Percentiles rank a stretch among this genome's conserved stretches.
phyloP scores from a whole-genome alignment of 805 yeast species.

The Lachancea sp. region DNA sequence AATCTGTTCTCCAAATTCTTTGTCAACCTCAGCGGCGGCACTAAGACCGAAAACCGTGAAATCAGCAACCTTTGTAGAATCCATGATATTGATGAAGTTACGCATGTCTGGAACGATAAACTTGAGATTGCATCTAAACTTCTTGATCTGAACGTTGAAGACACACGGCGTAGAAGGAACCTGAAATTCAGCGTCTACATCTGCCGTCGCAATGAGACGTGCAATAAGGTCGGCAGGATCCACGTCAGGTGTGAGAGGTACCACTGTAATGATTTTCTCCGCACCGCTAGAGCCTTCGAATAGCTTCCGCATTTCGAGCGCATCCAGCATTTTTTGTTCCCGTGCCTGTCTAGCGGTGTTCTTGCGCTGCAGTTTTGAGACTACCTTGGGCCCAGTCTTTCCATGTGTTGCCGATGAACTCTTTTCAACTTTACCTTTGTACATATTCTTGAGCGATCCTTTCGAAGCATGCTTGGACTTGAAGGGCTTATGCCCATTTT shows the following conservation, averaged over 20 bases:
- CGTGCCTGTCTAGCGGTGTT: slow-evolving; percentile 74
- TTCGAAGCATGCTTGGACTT: slow-evolving; percentile 89
- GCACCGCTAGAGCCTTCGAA: slow-evolving; percentile 79
- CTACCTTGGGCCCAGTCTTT: slow-evolving; percentile 18
- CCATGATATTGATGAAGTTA: slow-evolving; percentile 64
- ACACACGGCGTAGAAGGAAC: slow-evolving; percentile 41
- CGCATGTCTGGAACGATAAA: slow-evolving; percentile 63
- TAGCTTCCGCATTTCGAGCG: slow-evolving; percentile 54
- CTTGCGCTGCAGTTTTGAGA: slow-evolving; percentile 60
- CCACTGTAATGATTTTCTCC: slow-evolving; percentile 73
- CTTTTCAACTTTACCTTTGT: slow-evolving; percentile 85
- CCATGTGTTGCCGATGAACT: slow-evolving; percentile 36
- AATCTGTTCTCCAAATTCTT: slow-evolving; percentile 77
- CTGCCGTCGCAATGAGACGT: slow-evolving; percentile 36
- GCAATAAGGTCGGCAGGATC: slow-evolving; percentile 49
- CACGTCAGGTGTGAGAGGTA: slow-evolving; percentile 73
- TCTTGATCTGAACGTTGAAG: slow-evolving; percentile 44
- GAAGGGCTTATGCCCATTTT: slow-evolving; percentile 82
- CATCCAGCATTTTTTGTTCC: slow-evolving; percentile 57
- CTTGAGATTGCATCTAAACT: slow-evolving; percentile 72
- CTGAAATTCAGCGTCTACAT: slow-evolving; percentile 26
- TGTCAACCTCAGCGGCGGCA: slow-evolving; percentile 76
- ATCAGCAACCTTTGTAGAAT: slow-evolving; percentile 85
- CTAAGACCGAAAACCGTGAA: slow-evolving; percentile 85
- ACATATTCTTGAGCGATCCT: slow-evolving; percentile 71